phyloP scores from a whole-genome alignment of 2,329 filamentous ascomycete species.

The Colletotrichum tanaceti region DNA sequence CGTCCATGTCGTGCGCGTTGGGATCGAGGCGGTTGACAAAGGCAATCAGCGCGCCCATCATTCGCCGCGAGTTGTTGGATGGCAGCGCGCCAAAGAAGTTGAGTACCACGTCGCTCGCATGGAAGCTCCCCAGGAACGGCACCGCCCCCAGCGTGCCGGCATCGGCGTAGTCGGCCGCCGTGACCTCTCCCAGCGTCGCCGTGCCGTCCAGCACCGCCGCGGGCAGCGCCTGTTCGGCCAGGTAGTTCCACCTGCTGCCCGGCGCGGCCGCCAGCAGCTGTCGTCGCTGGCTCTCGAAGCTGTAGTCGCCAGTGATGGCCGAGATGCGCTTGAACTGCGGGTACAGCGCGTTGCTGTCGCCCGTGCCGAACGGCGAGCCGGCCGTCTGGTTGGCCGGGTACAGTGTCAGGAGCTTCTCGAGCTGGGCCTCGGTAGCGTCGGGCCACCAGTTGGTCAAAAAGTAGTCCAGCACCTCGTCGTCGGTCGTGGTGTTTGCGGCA shows the following conservation, averaged over 20 bases:
- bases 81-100: conserved; percentile 63
- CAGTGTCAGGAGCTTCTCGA: conserved; percentile 65
- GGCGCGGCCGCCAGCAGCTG: conserved; percentile 59
- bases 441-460: conserved; percentile 58
- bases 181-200: conserved; percentile 60
- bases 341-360: conserved; percentile 68
- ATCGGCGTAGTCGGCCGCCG: conserved; percentile 64
- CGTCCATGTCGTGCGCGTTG: conserved; percentile 58
- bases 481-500: conserved; percentile 65
- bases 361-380: conserved; percentile 71
- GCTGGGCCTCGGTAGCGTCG: conserved; percentile 53
- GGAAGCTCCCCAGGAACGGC: conserved; percentile 80
- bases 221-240: conserved; percentile 60
- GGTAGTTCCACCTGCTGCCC: conserved; percentile 76
- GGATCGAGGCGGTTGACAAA: conserved; percentile 79
- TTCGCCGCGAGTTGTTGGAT: conserved; percentile 59
- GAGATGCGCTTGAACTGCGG: conserved; percentile 73
- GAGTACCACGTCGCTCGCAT: conserved; percentile 75
- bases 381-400: conserved; percentile 60
- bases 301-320: conserved; percentile 70
- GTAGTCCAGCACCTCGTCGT: conserved; percentile 54
- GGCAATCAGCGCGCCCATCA: conserved; percentile 72
- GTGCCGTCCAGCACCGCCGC: conserved; percentile 57
- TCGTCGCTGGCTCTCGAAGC: conserved; percentile 57
- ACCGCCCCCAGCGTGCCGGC: conserved; percentile 40